Evolutionary conservation across 257 asterid species (phyloP), one percentile per base, ranked within the genome.

Genomic region (Ophiorrhiza pumila): DNA sequence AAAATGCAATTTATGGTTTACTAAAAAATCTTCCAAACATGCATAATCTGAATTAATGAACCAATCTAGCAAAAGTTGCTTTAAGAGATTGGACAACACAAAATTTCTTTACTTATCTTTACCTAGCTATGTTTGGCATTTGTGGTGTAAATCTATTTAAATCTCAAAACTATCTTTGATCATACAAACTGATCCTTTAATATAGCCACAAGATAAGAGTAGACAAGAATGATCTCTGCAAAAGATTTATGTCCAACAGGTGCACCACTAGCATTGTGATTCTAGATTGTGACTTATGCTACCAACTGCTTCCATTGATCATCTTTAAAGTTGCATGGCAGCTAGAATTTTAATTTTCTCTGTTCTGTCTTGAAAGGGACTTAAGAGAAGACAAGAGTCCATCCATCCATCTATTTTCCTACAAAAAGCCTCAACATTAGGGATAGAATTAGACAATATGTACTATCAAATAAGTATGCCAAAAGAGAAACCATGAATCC

Each of bases 211-310:
- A 61, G 47, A 41, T 41, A 25, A 61, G 35, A 41, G 47, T 14
- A 25, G 37, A 68, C 43, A 22, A 60, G 63, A 56, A 29, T 50
- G 56, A 37, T 56, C 63, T 47, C 71, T 69, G 71, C 59, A 68
- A 61, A 69, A 43, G 49, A 20, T 20, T 53, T 58, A 49, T 65
- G 65, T 59, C 64, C 67, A 61, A 69, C 25, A 69, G 71, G 71
- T 76, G 49, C 52, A 37, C 52, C 71, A 76, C 72, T 76, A 68
- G 31, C 34, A 56, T 35, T 17, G 67, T 22, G 61, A 61, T 71
- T 67, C 60, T 64, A 53, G 76, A 71, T 71, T 52, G 76, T 37
- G 80, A 77, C 80, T 31, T 41, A 70, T 77, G 72, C 45, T 61
- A 43, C 31, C 71, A 23, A 13, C 39, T 61, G 50, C 75, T 77